Base-by-base conservation (phyloP, 2,329 filamentous ascomycete species). In the Xenosphaeropsis pyriputrescens region DNA sequence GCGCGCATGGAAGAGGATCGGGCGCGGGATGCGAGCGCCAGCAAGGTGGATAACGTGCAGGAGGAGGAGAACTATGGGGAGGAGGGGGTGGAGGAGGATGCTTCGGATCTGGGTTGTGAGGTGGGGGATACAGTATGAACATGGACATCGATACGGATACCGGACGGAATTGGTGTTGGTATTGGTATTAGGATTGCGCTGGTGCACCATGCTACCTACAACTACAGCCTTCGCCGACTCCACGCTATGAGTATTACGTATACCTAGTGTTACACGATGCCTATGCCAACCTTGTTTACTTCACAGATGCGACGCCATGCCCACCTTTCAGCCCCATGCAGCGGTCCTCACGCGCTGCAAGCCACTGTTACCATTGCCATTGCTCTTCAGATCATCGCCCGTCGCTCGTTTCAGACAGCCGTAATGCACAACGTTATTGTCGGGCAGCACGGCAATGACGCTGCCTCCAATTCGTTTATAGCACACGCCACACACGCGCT, bases 401-500 rank as follows among this genome's bases (percentile, higher is more conserved):
- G 53, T 57, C n/a, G 60, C 63, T 45, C 63, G 61, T 42, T 59
- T 74, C 49, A 83, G 65, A 60, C 84, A 91, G 18, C 82, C 83
- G 53, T 89, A 83, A 64, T 91, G 84, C 43, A 91, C 79, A 13
- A 86, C 82, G 18, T 67, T 70, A 55, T 77, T 85, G 61, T 93
- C 83, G 6, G 88, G 85, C 59, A 91, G 70, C 11, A 95, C 88
- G 31, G 88, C 79, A 42, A 96, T 81, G 14, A 94, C 91, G 56
- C 83, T 93, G 2, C 85, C 81, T 1, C 88, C 89, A 46, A 98
- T 72, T 46, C 91, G 68, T 66, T 95, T 96, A 58, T 94, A 82
- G 56, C 91, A 98, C 13, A 93, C 84, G 11, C 82, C 79, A 56
- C 91, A 98, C 39, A 94, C 79, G 37, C 85, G 68, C 53, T 96